Evolutionary conservation across 192 early-diverging fungal genomes (phyloP), one percentile per base, ranked within the genome.

Genomic region (Coemansia sp.): DNA sequence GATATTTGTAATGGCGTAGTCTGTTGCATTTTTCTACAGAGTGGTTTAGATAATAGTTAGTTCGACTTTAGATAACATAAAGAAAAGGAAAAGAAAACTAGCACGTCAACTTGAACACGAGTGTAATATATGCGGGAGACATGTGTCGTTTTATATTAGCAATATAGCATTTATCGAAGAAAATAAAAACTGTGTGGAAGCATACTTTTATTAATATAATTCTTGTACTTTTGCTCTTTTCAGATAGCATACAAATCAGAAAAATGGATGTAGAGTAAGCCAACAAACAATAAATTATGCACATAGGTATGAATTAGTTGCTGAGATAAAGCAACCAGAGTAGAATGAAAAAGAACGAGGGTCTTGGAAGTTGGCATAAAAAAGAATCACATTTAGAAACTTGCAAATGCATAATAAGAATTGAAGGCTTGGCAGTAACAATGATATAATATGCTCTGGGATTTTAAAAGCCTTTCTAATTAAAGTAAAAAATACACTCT

Each of bases 1-100:
- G 70, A 66, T 31, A 82, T 70, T 25, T 76, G 74, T n/a, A 82
- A 59, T 14, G 79, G 79, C 7, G 46, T 54, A 27, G 33, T 54
- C 0, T 51, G 46, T 10, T 63, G 66, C 71, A 74, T 74, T 27
- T 54, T 20, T 22, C 9, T 19, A 61, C 9, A 30, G 4, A 50
- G 25, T 1, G 27, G 39, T 14, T 46, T 46, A 46, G 17, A 46
- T 46, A 14, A 14, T 46, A 17, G 6, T 36, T 36, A 10, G 33
- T 11, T 36, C 33, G 10, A 36, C 33, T 36, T 10, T 36, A 36
- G 8, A 11, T 36, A 10, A 10, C 10, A 11, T 11, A 36, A 36
- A 46, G 17, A 46, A 14, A 46, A 46, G 17, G 11, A 3, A 17
- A 17, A 46, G 39, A 17, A 46, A 46, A 46, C 0, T 46, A 14